Conservation (phyloP, 1,139 yeast genomes). For the Suhomyces coccinellae region DNA sequence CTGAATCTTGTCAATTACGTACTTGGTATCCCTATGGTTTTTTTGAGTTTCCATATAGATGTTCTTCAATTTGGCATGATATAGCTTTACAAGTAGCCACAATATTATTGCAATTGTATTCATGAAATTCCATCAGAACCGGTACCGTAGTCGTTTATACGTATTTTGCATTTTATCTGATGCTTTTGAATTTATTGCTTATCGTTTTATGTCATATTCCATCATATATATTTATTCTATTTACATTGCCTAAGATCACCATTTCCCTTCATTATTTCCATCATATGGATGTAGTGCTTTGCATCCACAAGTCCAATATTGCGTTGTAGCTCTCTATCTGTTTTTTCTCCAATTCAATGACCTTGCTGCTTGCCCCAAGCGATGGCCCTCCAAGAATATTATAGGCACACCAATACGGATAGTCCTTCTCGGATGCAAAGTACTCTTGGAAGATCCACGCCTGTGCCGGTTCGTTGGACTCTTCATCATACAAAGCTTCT, state of each 20-base stretch:
- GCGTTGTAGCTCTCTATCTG: conserved; percentile 10
- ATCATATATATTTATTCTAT: too few relatives aligned
- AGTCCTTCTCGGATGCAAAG: conserved; percentile 19
- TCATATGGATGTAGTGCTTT: background rate
- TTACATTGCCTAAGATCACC: too few relatives aligned
- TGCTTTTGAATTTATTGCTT: too few relatives aligned
- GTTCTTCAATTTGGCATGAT: too few relatives aligned
- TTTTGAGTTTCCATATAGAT: too few relatives aligned
- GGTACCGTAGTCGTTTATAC: too few relatives aligned
- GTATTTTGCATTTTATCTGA: too few relatives aligned
- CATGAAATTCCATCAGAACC: too few relatives aligned
- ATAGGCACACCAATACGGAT: conserved; percentile 39
- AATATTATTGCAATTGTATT: too few relatives aligned
- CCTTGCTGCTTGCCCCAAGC: conserved; percentile 12
- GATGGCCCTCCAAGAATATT: conserved; percentile 30
- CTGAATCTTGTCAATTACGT: background rate
- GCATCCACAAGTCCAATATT: conserved; percentile 15
- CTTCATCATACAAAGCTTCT: conserved; percentile 17
- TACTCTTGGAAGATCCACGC: conserved; percentile 25
- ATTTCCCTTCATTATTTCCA: background rate
- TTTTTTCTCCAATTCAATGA: conserved; percentile 5
- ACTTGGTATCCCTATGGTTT: too few relatives aligned
- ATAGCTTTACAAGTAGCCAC: too few relatives aligned
- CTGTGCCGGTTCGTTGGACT: conserved; percentile 26
- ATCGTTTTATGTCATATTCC: too few relatives aligned